Evolutionary conservation across 805 yeast species (phyloP), one percentile per base, ranked within the genome.

Genomic region (Yamadazyma sp.): DNA sequence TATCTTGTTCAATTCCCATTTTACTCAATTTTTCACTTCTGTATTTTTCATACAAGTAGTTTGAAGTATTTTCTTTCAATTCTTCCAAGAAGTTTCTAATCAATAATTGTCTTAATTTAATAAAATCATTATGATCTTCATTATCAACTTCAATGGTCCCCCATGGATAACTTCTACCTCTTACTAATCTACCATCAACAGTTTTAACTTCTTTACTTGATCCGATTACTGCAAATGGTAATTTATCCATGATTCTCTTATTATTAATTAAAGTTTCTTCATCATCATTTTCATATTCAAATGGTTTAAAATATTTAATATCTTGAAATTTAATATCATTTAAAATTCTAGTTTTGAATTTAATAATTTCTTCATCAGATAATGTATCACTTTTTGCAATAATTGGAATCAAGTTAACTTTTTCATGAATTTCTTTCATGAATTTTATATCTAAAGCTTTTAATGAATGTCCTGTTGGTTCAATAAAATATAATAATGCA

Each of bases 111-210:
- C 97, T 83, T 59, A 91, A 76, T 60, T 80, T 80, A 47, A 84
- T 80, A 59, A 91, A 93, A 64, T 91, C 98, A 60, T 88, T 84
- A 59, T 93, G 97, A 38, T 80, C 79, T 65, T 86, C 93, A 59
- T 93, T 91, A 60, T 88, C 97, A 49, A 93, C 89, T 65, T 93
- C 97, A 52, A 93, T 84, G 15, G 84, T 73, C 48, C 98, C 98
- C 98, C 98, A 93, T 43, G 98, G 97, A 60, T 91, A 91, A 43
- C 76, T 69, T 65, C 98, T 84, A 48, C 96, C 97, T 61, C 97
- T 80, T 29, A 89, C 94, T 28, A 58, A 47, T 58, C 86, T 75
- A 27, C 96, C 96, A 54, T 85, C 93, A 27, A 73, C 58, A 27
- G 72, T 65, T 49, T 80, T 80, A 23, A 84, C 80, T 44, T 78